Evolutionary conservation across 2,329 filamentous ascomycete species (phyloP).

Genomic region (Alternaria burnsii): DNA sequence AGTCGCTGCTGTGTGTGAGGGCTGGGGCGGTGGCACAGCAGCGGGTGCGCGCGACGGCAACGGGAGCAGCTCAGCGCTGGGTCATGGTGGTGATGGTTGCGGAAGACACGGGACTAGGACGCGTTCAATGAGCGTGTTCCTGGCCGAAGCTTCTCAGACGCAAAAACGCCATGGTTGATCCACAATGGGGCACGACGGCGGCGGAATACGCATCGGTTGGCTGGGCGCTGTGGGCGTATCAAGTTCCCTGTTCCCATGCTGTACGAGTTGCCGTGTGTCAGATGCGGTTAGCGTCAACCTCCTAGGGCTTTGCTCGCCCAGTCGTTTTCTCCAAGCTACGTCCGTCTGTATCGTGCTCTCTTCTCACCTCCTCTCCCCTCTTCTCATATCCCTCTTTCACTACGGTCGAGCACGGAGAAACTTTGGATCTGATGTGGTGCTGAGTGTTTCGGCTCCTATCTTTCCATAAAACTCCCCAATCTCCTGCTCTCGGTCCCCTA

Average conservation of each 20-base stretch:
- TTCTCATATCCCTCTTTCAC: conserved; percentile 41
- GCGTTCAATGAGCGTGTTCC: conserved; percentile 46
- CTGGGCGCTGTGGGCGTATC: conserved; percentile 23
- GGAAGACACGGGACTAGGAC: conserved; percentile 36
- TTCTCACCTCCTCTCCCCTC: conserved; percentile 40
- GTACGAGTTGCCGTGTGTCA: conserved; percentile 31
- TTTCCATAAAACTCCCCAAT: conserved; percentile 48
- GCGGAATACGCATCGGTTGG: conserved; percentile 24
- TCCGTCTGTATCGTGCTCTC: conserved; percentile 45
- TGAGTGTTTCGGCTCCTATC: conserved; percentile 44
- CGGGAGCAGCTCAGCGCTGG: conserved; percentile 17
- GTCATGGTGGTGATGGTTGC: conserved; percentile 18
- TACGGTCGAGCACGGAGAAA: conserved; percentile 51
- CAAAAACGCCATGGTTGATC: conserved; percentile 42
- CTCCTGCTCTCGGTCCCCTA: conserved; percentile 48
- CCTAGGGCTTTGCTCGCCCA: conserved; percentile 43
- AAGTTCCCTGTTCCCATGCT: conserved; percentile 44
- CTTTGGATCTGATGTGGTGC: conserved; percentile 51
- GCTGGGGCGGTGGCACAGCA: conserved; percentile 12
- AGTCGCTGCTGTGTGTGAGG: conserved; percentile 12
- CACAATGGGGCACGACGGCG: conserved; percentile 27
- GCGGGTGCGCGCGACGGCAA: conserved; percentile 17
- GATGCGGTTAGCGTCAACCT: conserved; percentile 35
- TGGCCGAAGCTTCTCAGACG: conserved; percentile 41
- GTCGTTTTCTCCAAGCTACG: conserved; percentile 47